These are phyloP conservation scores for Dendrobium chrysotoxum DNA, from an alignment of 106 monocot genomes.

Conservation along the genomic window DNA sequence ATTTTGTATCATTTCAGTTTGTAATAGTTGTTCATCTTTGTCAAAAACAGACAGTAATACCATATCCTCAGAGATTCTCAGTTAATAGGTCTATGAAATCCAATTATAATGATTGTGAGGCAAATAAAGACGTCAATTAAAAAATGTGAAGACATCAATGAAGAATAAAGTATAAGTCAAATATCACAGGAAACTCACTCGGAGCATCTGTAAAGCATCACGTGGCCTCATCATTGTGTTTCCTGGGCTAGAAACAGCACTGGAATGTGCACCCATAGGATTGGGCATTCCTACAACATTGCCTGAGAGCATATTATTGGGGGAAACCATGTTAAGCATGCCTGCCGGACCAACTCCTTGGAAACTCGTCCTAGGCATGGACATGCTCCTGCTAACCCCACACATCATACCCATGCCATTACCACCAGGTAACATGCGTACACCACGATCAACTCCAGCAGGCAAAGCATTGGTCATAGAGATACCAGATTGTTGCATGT, in stretches of 20 bases:
- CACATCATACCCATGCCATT: conserved; percentile 71
- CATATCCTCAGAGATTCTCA: background rate
- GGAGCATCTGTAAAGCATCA: conserved; percentile 53
- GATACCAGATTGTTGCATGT: conserved; percentile 41
- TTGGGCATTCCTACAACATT: conserved; percentile 50
- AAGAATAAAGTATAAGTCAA: background rate
- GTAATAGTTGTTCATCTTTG: background rate
- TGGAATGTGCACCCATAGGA: conserved; percentile 35
- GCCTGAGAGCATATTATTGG: conserved; percentile 45
- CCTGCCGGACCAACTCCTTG: conserved; percentile 52
- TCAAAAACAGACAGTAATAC: background rate
- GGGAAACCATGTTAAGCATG: conserved; percentile 66
- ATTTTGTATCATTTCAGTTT: background rate
- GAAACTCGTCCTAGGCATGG: conserved; percentile 57
- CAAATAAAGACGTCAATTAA: background rate
- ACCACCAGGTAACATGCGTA: conserved; percentile 51
- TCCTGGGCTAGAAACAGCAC: conserved; percentile 40
- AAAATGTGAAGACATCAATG: background rate
- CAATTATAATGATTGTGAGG: background rate
- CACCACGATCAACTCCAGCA: conserved; percentile 56
- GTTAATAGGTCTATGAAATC: background rate
- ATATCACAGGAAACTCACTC: conserved; percentile 39
- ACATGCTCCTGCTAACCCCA: conserved; percentile 47
- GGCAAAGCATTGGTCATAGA: conserved; percentile 40
- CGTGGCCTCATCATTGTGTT: conserved; percentile 68